These are phyloP conservation scores for Nothopassalora personata DNA, from an alignment of 2,329 filamentous ascomycete species.

Conservation along the genomic window DNA sequence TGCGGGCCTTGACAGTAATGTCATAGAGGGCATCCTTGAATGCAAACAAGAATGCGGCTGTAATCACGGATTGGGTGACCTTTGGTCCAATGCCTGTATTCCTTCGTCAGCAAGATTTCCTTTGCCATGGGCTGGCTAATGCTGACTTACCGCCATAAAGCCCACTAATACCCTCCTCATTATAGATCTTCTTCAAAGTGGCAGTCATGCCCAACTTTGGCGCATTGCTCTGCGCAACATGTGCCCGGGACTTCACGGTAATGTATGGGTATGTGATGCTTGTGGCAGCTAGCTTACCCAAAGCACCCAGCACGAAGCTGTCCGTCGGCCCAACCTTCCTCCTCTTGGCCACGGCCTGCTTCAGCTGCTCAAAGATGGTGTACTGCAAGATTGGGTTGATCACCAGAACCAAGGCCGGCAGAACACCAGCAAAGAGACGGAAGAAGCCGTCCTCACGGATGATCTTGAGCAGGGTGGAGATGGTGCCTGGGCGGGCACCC, in stretches of 20 bases:
- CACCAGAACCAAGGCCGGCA: slow-evolving; percentile 87
- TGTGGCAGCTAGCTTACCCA: slow-evolving; percentile 93
- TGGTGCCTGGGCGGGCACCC: slow-evolving; percentile 62
- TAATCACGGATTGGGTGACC: slow-evolving; percentile 93
- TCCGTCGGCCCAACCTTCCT: slow-evolving; percentile 74
- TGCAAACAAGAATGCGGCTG: slow-evolving; percentile 90
- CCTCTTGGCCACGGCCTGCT: slow-evolving; percentile 77
- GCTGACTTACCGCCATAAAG: slow-evolving; percentile 75
- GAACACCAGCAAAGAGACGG: slow-evolving; percentile 84
- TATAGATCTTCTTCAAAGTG: slow-evolving; percentile 72
- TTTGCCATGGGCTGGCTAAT: neutral
- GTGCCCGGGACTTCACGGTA: slow-evolving; percentile 96
- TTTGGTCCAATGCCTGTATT: slow-evolving; percentile 81
- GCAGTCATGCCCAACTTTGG: slow-evolving; percentile 75
- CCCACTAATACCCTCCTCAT: slow-evolving; percentile 84
- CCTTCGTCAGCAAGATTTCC: slow-evolving; percentile 3
- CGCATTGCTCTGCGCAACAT: slow-evolving; percentile 74
- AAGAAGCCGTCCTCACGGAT: slow-evolving; percentile 76
- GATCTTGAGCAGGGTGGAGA: slow-evolving; percentile 74
- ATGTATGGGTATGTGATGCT: slow-evolving; percentile 97
- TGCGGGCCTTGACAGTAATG: slow-evolving; percentile 63
- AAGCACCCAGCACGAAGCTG: slow-evolving; percentile 83
- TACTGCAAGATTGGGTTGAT: slow-evolving; percentile 99
- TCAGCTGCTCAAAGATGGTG: slow-evolving; percentile 97
- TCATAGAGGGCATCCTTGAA: slow-evolving; percentile 97